Evolutionary conservation across 495 filamentous ascomycete species (phyloP).

Genomic region (Opeltia flavorubescens): DNA sequence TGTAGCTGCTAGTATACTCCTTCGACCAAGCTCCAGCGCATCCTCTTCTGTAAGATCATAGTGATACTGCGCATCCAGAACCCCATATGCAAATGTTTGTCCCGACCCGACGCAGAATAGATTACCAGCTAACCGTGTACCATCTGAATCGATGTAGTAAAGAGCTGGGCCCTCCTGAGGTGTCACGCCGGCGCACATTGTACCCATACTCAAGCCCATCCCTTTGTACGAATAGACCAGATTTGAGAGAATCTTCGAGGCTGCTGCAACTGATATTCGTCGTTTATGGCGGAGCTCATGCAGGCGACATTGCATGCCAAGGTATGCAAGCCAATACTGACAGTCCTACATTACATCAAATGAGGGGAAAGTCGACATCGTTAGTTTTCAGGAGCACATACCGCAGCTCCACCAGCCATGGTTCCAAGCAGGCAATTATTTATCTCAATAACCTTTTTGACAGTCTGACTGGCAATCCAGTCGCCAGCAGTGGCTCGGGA

Average conservation of each 20-base stretch:
- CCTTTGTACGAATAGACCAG: conserved; percentile 97
- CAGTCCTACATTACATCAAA: conserved; percentile 50
- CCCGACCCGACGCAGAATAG: conserved; percentile 96
- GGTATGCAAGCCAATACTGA: conserved; percentile 98
- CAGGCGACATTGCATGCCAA: conserved; percentile 96
- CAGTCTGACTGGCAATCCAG: conserved; percentile 98
- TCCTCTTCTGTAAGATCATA: conserved; percentile 79
- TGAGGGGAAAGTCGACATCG: conserved; percentile 4
- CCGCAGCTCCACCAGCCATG: conserved; percentile 95
- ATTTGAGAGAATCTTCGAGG: conserved; percentile 96
- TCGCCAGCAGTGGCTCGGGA: conserved; percentile 90
- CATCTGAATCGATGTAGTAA: conserved; percentile 98
- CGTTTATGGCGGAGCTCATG: conserved; percentile 99
- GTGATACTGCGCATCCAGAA: conserved; percentile 85
- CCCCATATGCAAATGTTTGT: conserved; percentile 97
- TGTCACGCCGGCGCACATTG: conserved; percentile 97
- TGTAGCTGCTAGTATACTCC: conserved; percentile 92
- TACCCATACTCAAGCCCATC: conserved; percentile 94
- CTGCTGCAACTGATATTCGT: conserved; percentile 91
- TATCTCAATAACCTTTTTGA: conserved; percentile 98
- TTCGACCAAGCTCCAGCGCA: conserved; percentile 74
- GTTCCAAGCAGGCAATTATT: conserved; percentile 84
- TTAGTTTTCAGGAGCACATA: conserved; percentile 26
- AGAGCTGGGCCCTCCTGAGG: conserved; percentile 91
- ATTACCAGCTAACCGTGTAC: conserved; percentile 82